These are phyloP conservation scores for Saksenaea oblongispora DNA, from an alignment of 371 early-diverging fungal species.

Conservation along the genomic window DNA sequence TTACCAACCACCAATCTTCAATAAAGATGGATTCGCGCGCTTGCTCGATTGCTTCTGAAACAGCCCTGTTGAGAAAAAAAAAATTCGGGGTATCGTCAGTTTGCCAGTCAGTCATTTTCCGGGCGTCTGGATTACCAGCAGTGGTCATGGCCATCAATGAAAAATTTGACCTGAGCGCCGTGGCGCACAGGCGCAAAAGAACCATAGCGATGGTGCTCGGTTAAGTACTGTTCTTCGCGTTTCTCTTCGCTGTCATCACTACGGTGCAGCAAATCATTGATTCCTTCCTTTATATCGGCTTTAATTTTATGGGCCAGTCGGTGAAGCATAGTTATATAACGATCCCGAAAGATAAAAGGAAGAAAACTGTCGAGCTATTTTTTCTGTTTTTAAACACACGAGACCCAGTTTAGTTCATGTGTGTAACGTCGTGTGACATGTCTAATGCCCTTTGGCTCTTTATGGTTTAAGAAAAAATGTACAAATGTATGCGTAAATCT, in stretches of 20 bases:
- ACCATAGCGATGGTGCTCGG: conserved; percentile 62
- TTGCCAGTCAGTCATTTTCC: too few relatives aligned
- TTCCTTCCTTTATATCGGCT: conserved; percentile 20
- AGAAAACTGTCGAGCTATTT: background rate
- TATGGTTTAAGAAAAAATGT: conserved; percentile 2
- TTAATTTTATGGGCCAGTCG: conserved; percentile 37
- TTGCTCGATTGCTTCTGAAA: conserved; percentile 75
- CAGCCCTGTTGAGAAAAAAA: conserved; percentile 49
- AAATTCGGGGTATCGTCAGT: too few relatives aligned
- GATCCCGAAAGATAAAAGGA: background rate
- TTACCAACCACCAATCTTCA: conserved; percentile 92
- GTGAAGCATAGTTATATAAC: conserved; percentile 22
- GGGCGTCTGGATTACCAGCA: conserved; percentile 48
- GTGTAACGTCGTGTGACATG: background rate
- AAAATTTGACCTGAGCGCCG: conserved; percentile 69
- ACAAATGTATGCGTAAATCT: conserved; percentile 5
- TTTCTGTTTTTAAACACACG: background rate
- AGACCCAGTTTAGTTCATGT: too few relatives aligned
- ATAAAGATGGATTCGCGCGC: conserved; percentile 82
- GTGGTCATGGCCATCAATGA: conserved; percentile 87
- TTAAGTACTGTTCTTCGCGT: conserved; percentile 35
- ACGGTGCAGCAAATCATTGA: conserved; percentile 16
- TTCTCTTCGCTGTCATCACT: conserved; percentile 26
- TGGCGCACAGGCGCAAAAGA: conserved; percentile 84
- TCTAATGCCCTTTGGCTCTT: background rate